A percentile compares a stretch with the other conserved stretches of the same genome.
Evolutionary conservation across 2,329 filamentous ascomycete genomes (phyloP).

Genomic region (Clonostachys rosea): DNA sequence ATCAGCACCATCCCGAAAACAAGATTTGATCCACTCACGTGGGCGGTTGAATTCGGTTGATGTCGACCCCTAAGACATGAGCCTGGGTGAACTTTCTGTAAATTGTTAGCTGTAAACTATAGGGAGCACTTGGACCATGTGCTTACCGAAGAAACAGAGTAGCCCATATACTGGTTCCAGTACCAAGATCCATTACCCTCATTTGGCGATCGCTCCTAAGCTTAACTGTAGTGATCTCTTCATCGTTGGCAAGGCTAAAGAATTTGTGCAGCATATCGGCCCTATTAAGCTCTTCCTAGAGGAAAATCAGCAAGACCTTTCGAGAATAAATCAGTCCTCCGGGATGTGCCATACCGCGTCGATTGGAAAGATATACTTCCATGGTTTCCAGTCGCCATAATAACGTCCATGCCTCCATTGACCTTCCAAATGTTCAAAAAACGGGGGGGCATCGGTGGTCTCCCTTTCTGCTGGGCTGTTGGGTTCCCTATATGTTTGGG

Average conservation of each 20-base stretch:
- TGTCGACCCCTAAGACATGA: constrained; percentile 29
- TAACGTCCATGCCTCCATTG: constrained; percentile 59
- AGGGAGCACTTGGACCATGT: too few species aligned
- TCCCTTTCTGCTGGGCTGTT: too few species aligned
- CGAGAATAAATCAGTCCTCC: neutral
- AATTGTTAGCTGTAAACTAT: too few species aligned
- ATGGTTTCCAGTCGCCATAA: constrained; percentile 64
- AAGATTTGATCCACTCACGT: constrained; percentile 17
- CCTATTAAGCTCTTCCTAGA: constrained; percentile 66
- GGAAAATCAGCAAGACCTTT: constrained; percentile 7
- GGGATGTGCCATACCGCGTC: constrained; percentile 56
- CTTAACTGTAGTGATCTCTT: constrained; percentile 16
- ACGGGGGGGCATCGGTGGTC: too few species aligned
- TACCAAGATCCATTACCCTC: constrained; percentile 65
- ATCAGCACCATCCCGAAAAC: constrained; percentile 1
- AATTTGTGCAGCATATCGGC: constrained; percentile 81
- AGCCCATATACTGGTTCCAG: constrained; percentile 88
- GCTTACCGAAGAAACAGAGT: constrained; percentile 56
- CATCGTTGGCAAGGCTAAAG: constrained; percentile 59
- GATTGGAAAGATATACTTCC: constrained; percentile 72
- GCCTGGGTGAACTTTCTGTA: constrained; percentile 13
- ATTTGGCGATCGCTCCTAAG: constrained; percentile 9
- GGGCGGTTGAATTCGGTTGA: constrained; percentile 31
- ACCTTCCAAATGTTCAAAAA: too few species aligned
- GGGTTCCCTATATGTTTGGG: too few species aligned